Conservation (phyloP, 768 basidiomycete genomes). For the Holtermanniella nyarrowii region DNA sequence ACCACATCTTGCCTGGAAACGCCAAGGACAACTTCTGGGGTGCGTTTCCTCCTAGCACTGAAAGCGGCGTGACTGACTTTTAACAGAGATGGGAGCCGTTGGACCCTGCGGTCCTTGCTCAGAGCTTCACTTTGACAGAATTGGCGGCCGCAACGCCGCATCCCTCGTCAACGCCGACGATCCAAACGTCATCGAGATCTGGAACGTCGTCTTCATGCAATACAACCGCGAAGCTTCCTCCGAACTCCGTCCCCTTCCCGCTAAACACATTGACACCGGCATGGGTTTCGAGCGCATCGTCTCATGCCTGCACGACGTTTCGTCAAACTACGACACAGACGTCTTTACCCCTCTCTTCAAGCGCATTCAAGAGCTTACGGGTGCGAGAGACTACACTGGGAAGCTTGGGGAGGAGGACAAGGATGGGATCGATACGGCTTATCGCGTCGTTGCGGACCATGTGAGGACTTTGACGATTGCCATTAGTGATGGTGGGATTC, state of each 20-base stretch:
- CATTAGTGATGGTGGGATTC: slow-evolving; percentile 89
- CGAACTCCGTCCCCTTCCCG: slow-evolving; percentile 65
- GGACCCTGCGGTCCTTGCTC: slow-evolving; percentile 98
- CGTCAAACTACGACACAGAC: slow-evolving; percentile 97
- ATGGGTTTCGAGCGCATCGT: slow-evolving; percentile 99
- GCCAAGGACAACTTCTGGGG: slow-evolving; percentile 99
- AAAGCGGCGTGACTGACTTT: neutral
- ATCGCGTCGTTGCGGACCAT: slow-evolving; percentile 94
- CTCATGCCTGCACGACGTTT: slow-evolving; percentile 77
- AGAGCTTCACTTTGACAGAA: slow-evolving; percentile 93
- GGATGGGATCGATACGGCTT: slow-evolving; percentile 94
- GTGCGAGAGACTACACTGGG: slow-evolving; percentile 75
- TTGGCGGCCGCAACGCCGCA: slow-evolving; percentile 93
- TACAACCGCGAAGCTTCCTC: slow-evolving; percentile 92
- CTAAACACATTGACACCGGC: slow-evolving; percentile 95
- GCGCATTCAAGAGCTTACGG: slow-evolving; percentile 77
- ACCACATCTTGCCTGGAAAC: slow-evolving; percentile 84
- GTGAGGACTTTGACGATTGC: slow-evolving; percentile 89
- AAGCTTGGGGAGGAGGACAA: slow-evolving; percentile 89
- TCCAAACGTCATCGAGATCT: slow-evolving; percentile 83
- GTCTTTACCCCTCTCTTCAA: slow-evolving; percentile 81
- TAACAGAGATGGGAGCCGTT: slow-evolving; percentile 89
- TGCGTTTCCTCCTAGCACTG: slow-evolving; percentile 40
- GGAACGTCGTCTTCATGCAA: slow-evolving; percentile 99
- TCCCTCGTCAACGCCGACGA: slow-evolving; percentile 91